Percentiles rank a stretch among this genome's conserved stretches.
Conservation (phyloP, 2,329 filamentous ascomycete species). For the Colletotrichum sp. region DNA sequence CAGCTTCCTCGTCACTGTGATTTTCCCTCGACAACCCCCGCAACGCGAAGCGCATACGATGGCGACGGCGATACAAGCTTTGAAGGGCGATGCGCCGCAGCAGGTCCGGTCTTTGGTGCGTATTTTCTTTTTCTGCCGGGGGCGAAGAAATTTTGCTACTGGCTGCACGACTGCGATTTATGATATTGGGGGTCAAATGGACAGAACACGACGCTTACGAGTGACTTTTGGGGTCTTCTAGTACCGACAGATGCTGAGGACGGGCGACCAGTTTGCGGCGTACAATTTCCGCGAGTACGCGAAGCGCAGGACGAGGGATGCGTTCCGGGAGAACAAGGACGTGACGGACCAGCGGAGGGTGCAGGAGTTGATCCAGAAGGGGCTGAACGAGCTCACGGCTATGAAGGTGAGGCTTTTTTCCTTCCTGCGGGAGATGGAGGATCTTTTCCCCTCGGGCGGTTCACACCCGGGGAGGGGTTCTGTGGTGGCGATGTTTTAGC, state of each 20-base stretch:
- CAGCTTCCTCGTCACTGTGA: background rate
- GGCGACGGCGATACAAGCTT: slow-evolving; percentile 30
- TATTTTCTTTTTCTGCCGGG: background rate
- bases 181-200: background rate
- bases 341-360: slow-evolving; percentile 77
- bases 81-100: slow-evolving; percentile 60
- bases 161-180: background rate
- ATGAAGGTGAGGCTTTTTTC: slow-evolving; percentile 72
- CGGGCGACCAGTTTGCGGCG: slow-evolving; percentile 83
- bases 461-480: background rate
- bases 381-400: slow-evolving; percentile 83
- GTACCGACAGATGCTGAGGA: slow-evolving; percentile 92
- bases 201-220: background rate
- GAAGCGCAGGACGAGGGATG: slow-evolving; percentile 85
- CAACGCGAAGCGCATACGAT: slow-evolving; percentile 11
- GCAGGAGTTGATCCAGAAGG: slow-evolving; percentile 89
- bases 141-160: slow-evolving; percentile 26
- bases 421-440: background rate
- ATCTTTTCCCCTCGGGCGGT: background rate
- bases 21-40: background rate
- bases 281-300: slow-evolving; percentile 99
- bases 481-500: background rate
- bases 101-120: slow-evolving; percentile 61
- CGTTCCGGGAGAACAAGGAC: slow-evolving; percentile 80
- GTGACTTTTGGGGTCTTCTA: slow-evolving; percentile 36